These are phyloP conservation scores for Plasmodium malariae DNA, from an alignment of 169 alveolate genomes.

Conservation along the genomic window DNA sequence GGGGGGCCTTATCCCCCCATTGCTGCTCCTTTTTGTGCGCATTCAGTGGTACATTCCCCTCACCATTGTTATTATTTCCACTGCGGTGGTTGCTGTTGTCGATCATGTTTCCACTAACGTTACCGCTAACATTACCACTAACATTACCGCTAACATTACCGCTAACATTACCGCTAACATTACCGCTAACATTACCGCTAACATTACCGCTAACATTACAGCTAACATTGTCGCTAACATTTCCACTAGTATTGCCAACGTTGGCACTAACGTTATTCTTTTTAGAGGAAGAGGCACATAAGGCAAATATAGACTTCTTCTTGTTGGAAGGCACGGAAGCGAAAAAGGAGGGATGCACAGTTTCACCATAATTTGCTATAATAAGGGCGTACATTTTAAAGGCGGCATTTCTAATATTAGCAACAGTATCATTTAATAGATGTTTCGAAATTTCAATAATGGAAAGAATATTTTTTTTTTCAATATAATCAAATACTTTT, in stretches of 20 bases:
- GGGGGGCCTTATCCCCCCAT: neutral
- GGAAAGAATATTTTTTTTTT: constrained; percentile 16
- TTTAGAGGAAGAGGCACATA: neutral
- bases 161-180: too few species aligned
- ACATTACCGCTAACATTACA: too few species aligned
- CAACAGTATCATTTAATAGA: constrained; percentile 66
- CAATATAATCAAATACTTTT: constrained; percentile 35
- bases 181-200: too few species aligned
- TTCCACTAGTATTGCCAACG: too few species aligned
- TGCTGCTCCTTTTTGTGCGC: neutral
- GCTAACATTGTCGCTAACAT: too few species aligned
- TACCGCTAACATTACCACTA: too few species aligned
- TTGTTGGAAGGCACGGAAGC: constrained; percentile 47
- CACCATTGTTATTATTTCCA: neutral
- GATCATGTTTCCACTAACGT: too few species aligned
- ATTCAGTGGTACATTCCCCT: neutral
- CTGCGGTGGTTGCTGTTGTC: too few species aligned
- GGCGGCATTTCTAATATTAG: constrained; percentile 58
- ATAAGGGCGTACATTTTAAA: constrained; percentile 40
- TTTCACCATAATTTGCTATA: constrained; percentile 38
- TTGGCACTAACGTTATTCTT: neutral
- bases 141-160: too few species aligned
- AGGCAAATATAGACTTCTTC: constrained; percentile 48
- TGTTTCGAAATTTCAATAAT: constrained; percentile 60
- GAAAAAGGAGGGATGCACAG: constrained; percentile 40